Conservation (phyloP, 495 filamentous ascomycete genomes). For the Talaromyces ruber region DNA sequence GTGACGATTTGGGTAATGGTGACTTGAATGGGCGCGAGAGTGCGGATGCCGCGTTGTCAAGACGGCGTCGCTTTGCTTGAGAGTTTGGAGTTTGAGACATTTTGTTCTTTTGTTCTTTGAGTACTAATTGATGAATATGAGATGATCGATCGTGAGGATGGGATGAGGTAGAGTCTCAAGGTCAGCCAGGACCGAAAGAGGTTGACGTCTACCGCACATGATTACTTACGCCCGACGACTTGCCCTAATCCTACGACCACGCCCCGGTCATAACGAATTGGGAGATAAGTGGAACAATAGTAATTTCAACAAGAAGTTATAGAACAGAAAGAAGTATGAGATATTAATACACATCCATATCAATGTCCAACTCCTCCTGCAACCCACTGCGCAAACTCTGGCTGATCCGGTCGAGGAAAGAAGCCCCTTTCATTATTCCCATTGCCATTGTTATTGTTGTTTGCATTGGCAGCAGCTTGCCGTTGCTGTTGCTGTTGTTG, state of each 20-base stretch:
- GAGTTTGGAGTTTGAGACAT: background rate
- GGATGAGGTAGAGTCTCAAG: background rate
- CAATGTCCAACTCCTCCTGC: constrained; percentile 72
- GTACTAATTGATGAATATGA: background rate
- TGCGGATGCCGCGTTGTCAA: constrained; percentile 37
- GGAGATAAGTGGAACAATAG: background rate
- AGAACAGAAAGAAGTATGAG: background rate
- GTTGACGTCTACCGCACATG: background rate
- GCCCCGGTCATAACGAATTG: background rate
- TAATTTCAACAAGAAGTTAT: background rate
- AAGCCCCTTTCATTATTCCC: constrained; percentile 47
- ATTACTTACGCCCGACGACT: background rate
- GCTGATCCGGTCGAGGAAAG: constrained; percentile 65
- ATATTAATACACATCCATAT: constrained; percentile 12
- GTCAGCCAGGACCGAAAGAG: background rate
- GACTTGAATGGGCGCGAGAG: constrained; percentile 64
- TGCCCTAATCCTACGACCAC: background rate
- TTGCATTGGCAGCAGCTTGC: constrained; percentile 11
- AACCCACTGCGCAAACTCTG: constrained; percentile 64
- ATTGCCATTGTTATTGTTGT: constrained; percentile 10
- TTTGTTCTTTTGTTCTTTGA: background rate
- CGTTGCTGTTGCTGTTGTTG: constrained; percentile 12
- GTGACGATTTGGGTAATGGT: constrained; percentile 38
- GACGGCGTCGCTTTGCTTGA: constrained; percentile 46
- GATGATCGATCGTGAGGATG: background rate